phyloP scores from a whole-genome alignment of 1,139 yeast genomes.

The Debaryomycetaceae sp. region DNA sequence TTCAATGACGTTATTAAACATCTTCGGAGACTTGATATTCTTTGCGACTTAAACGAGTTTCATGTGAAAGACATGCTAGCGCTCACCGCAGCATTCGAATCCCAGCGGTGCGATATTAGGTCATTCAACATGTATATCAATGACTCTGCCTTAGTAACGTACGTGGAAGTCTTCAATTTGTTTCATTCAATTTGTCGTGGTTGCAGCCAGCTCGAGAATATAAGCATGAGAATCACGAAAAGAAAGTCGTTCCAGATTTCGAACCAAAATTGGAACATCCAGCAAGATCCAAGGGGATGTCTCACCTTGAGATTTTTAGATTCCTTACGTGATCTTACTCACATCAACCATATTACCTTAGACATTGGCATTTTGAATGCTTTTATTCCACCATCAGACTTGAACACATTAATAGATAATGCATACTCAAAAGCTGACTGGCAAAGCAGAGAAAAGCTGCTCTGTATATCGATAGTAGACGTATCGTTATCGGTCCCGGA shows the following conservation, averaged over 20 bases:
- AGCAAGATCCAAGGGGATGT: neutral
- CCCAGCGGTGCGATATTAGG: slow-evolving; percentile 4
- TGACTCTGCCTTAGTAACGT: slow-evolving; percentile 12
- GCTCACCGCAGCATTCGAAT: neutral
- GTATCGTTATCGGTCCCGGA: slow-evolving; percentile 16
- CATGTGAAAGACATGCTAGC: slow-evolving; percentile 6
- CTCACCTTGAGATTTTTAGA: slow-evolving; percentile 1
- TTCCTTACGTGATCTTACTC: neutral
- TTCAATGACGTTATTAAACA: slow-evolving; percentile 5
- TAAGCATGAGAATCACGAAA: slow-evolving; percentile 14
- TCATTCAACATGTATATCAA: slow-evolving; percentile 20
- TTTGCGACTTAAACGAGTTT: slow-evolving; percentile 21
- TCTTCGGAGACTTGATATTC: slow-evolving; percentile 22
- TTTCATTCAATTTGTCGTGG: slow-evolving; percentile 8
- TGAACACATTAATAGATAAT: no score
- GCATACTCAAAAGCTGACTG: neutral
- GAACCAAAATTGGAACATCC: neutral
- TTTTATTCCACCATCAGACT: neutral
- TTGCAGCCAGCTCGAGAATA: slow-evolving; percentile 7
- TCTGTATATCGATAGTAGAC: slow-evolving; percentile 13
- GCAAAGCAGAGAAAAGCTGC: neutral
- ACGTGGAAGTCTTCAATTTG: slow-evolving; percentile 13
- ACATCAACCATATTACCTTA: slow-evolving; percentile 5
- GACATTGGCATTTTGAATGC: slow-evolving; percentile 5
- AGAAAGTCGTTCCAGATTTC: slow-evolving; percentile 7